Conservation (phyloP, 2,329 filamentous ascomycete species). For the Aspergillus spinulosporus region DNA sequence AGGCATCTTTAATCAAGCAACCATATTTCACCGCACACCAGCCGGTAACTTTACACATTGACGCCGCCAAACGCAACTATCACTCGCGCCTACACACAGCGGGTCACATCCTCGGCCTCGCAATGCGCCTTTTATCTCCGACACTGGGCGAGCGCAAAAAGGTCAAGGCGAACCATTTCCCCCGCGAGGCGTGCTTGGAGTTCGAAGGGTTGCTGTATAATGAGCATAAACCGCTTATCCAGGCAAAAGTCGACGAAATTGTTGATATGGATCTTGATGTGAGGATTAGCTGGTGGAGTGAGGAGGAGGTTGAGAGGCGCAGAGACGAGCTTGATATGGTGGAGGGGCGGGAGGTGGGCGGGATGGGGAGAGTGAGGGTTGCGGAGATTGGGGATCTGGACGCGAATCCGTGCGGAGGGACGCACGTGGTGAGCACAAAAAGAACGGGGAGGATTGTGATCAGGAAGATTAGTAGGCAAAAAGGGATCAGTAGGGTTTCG, state of each 20-base stretch:
- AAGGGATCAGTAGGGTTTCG: conserved; percentile 31
- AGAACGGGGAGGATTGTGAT: conserved; percentile 27
- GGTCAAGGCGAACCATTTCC: conserved; percentile 33
- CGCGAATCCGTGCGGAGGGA: conserved; percentile 34
- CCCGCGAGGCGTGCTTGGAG: conserved; percentile 30
- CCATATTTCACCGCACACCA: conserved; percentile 19
- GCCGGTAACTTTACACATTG: conserved; percentile 25
- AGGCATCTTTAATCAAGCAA: no score
- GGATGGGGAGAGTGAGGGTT: conserved; percentile 26
- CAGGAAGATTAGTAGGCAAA: conserved; percentile 31
- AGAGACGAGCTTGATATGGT: conserved; percentile 16
- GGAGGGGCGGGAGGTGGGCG: conserved; percentile 19
- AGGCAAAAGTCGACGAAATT: conserved; percentile 31
- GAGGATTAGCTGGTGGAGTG: conserved; percentile 27
- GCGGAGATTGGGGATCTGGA: conserved; percentile 33
- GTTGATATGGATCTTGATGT: conserved; percentile 26
- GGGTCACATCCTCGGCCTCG: conserved; percentile 32
- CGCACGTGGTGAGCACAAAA: conserved; percentile 29
- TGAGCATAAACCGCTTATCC: conserved; percentile 31
- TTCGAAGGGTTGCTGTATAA: conserved; percentile 32
- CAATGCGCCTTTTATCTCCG: conserved; percentile 28
- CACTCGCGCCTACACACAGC: conserved; percentile 35
- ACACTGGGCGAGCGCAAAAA: conserved; percentile 25
- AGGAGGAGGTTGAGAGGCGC: conserved; percentile 12
- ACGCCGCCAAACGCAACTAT: conserved; percentile 28